Evolutionary conservation across 805 yeast species (phyloP).

Genomic region (Candida ulmi): DNA sequence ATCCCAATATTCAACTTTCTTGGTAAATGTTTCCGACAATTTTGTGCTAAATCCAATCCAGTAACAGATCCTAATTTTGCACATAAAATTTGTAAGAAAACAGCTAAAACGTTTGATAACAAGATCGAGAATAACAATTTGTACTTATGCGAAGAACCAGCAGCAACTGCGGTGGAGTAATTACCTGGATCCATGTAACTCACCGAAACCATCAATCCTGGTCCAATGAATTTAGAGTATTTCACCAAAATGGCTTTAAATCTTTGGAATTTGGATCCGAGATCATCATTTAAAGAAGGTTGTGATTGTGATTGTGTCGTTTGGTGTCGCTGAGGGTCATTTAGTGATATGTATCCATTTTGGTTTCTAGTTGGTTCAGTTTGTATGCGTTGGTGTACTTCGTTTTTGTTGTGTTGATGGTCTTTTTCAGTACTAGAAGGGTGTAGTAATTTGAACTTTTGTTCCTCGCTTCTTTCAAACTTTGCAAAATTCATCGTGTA

Average conservation of each 20-base stretch:
- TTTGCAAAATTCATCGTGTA: slow-evolving; percentile 1
- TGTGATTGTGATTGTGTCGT: neutral
- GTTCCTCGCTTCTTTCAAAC: neutral
- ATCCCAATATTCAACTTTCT: slow-evolving; percentile 51
- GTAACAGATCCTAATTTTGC: slow-evolving; percentile 91
- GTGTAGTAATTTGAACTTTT: neutral
- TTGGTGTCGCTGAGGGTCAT: neutral
- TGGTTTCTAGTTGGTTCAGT: too few relatives aligned
- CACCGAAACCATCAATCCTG: slow-evolving; percentile 91
- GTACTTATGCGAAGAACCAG: slow-evolving; percentile 84
- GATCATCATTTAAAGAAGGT: too few relatives aligned
- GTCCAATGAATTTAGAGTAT: slow-evolving; percentile 74
- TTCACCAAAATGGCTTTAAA: slow-evolving; percentile 29
- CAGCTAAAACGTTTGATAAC: slow-evolving; percentile 80
- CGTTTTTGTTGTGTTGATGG: neutral
- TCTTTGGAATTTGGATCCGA: slow-evolving; percentile 8
- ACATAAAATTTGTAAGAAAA: slow-evolving; percentile 77
- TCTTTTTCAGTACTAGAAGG: neutral
- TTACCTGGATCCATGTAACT: slow-evolving; percentile 98
- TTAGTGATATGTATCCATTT: neutral
- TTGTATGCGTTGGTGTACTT: neutral
- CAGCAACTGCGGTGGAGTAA: slow-evolving; percentile 90
- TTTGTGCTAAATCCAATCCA: slow-evolving; percentile 85
- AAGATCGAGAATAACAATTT: slow-evolving; percentile 73
- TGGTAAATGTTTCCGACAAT: slow-evolving; percentile 74